Conservation (phyloP, 305 asterid species). For the Caryopteris hybrid region DNA sequence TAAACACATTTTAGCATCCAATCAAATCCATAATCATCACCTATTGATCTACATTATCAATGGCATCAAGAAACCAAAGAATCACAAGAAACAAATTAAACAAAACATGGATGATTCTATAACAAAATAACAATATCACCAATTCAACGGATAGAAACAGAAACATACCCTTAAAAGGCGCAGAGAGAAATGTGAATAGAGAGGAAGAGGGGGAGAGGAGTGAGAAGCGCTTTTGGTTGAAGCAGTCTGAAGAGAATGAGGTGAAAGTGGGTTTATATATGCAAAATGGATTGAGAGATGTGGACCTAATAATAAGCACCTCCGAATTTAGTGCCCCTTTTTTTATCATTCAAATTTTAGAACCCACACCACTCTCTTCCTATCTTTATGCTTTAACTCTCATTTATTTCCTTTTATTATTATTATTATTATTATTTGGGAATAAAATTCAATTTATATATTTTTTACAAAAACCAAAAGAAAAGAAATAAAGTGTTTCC, state of each 20-base stretch:
- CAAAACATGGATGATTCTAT: neutral
- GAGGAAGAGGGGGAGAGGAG: neutral
- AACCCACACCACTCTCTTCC: constrained; percentile 21
- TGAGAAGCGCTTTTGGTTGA: neutral
- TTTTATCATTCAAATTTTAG: constrained; percentile 10
- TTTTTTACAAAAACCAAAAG: no score
- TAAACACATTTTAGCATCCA: neutral
- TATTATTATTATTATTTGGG: no score
- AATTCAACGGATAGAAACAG: neutral
- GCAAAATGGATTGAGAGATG: constrained; percentile 9
- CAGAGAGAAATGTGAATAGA: neutral
- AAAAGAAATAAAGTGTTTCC: no score
- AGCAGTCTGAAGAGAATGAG: constrained; percentile 8
- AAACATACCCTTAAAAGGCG: neutral
- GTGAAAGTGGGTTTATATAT: constrained; percentile 13
- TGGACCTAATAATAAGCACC: constrained; percentile 7
- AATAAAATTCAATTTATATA: no score
- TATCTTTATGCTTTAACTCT: constrained; percentile 16
- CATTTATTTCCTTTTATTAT: neutral
- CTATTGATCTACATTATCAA: neutral
- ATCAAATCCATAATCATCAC: neutral
- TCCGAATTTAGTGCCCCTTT: constrained; percentile 7
- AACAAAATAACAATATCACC: neutral
- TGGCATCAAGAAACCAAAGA: neutral
- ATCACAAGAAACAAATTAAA: neutral